Evolutionary conservation across 2,329 filamentous ascomycete species (phyloP), one percentile per base, ranked within the genome.

Genomic region (Orbilia quercus): DNA sequence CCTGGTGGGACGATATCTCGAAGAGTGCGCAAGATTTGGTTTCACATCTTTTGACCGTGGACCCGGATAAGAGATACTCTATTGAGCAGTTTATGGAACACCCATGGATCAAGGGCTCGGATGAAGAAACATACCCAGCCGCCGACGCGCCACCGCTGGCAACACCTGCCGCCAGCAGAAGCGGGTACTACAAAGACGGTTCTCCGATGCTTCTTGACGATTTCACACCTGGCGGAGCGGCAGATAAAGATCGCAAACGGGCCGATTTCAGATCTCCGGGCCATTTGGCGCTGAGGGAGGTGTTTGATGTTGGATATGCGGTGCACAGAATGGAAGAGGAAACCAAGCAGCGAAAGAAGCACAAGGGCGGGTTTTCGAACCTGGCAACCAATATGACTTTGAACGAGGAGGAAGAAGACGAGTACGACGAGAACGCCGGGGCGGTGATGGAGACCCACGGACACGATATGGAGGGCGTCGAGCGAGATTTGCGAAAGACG

Each of bases 1-100:
- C 95, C 0, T 99, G 95, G 95, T 99, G 95, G 95, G 95, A 99
- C 77, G 93, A 97, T 69, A 98, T 99, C 74, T 97, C 94, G 73
- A 92, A 95, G 80, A 89, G 91, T 2, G 95, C 95, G 0, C 92
- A 98, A 80, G 94, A 99, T 78, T 84, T 99, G 7, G 94, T 99
- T 67, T 91, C 91, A 2, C 95, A 99, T 80, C 86, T 99, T 0
- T 83, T 99, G 74, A 96, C 92, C 0, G 95, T 99, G 72, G 92
- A 99, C 77, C 95, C 95, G 0, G 92, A 96, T 74, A 94, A 96
- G 84, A 89, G 95, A 16, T 99, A 92, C 81, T 93, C 91, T 1
- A 99, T 99, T 79, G 88, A 87, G 71, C 89, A 98, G 79, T 99
- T 99, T 82, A 84, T 99, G 69, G 86, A 86, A n/a, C 95, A 99